Percentiles rank a stretch among this genome's conserved stretches.
Conservation (phyloP, 2,329 filamentous ascomycete species). For the Bipolaris gigantea region DNA sequence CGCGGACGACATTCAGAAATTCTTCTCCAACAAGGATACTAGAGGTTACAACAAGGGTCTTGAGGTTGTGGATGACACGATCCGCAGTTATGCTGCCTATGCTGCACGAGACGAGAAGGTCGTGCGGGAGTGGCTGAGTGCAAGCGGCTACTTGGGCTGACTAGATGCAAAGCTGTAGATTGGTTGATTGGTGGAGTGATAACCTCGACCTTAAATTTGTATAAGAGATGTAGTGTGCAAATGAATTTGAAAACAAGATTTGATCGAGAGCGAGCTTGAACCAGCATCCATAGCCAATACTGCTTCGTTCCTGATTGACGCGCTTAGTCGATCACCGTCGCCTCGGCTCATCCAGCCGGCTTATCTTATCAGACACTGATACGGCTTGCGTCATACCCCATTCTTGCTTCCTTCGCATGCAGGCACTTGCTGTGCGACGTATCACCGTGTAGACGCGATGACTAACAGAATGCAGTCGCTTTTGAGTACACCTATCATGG, state of each 20-base stretch:
- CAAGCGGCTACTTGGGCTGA: slow-evolving; percentile 57
- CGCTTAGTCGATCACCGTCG: neutral
- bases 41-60: slow-evolving; percentile 84
- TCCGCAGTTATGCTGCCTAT: slow-evolving; percentile 81
- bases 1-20: slow-evolving; percentile 75
- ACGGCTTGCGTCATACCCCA: slow-evolving; percentile 1
- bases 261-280: no score
- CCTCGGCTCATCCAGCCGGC: neutral
- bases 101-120: slow-evolving; percentile 71
- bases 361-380: slow-evolving; percentile 9
- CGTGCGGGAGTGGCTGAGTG: slow-evolving; percentile 77
- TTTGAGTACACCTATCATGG: slow-evolving; percentile 2
- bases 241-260: neutral
- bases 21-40: slow-evolving; percentile 87
- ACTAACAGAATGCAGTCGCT: neutral
- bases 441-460: neutral
- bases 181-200: neutral
- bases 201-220: neutral
- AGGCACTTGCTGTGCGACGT: neutral
- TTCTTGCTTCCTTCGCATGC: slow-evolving; percentile 8
- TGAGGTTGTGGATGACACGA: slow-evolving; percentile 81
- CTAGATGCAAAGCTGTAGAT: neutral
- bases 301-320: neutral
- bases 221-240: neutral
- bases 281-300: neutral